These are phyloP conservation scores for Wickerhamiella allomyrinae DNA, from an alignment of 805 yeast genomes.

Conservation along the genomic window DNA sequence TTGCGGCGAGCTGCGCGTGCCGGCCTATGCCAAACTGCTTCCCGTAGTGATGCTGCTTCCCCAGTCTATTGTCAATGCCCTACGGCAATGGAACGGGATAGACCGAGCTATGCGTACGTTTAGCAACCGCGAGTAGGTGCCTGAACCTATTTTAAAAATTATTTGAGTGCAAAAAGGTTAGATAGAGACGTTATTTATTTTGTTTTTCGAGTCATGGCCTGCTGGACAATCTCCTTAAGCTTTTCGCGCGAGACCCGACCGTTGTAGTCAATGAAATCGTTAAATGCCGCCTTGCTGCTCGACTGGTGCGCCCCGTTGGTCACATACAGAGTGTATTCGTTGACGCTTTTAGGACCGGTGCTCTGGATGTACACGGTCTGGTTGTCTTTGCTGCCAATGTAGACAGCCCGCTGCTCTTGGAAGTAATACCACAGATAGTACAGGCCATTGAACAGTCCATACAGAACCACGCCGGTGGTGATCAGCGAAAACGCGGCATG, in stretches of 20 bases:
- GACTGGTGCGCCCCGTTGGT: background rate
- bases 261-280: conserved; percentile 9
- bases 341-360: conserved; percentile 5
- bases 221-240: conserved; percentile 5
- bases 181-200: background rate
- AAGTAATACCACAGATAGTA: conserved; percentile 9
- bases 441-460: conserved; percentile 8
- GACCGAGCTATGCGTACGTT: conserved; percentile 28
- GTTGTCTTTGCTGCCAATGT: conserved; percentile 11
- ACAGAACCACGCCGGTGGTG: conserved; percentile 9
- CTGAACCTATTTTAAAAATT: too few relatives aligned
- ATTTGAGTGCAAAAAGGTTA: background rate
- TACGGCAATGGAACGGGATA: conserved; percentile 45
- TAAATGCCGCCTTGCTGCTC: background rate
- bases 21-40: conserved; percentile 53
- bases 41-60: conserved; percentile 48
- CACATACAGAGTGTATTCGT: conserved; percentile 4
- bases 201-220: background rate
- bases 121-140: background rate
- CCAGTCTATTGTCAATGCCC: conserved; percentile 45
- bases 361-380: conserved; percentile 10
- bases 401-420: conserved; percentile 11
- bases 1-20: conserved; percentile 51
- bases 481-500: conserved; percentile 7
- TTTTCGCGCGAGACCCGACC: conserved; percentile 9